Evolutionary conservation across 2,329 filamentous ascomycete genomes (phyloP), one percentile per base, ranked within the genome.

Genomic region (Aspergillus sergii): DNA sequence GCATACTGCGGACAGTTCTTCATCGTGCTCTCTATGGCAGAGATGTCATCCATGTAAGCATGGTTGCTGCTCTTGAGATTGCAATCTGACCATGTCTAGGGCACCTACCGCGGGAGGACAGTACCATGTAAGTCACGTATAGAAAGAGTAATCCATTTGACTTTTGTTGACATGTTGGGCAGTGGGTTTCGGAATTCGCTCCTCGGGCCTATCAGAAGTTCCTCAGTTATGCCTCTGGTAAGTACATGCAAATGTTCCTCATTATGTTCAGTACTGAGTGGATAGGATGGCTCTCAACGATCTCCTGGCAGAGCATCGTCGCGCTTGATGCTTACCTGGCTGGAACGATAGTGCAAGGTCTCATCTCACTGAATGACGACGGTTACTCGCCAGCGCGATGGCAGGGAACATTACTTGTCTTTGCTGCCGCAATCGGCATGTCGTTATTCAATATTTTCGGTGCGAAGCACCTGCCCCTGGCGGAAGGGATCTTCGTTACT

Each of bases 11-110:
- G 57, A 12, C 41, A 48, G 28, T 19, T 32, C 8, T 58, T 58
- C 43, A 58, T 58, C 2, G 41, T 58, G 12, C 23, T 58, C 16
- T 58, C 57, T 6, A 32, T 58, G 16, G 57, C 57, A 5, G 57
- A 58, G 28, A 58, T 58, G 57, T 41, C 57, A 4, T 58, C 57
- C n/a, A 58, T 58, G 57, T 58, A 46, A n/a, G 56, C 16, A 26
- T 48, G 4, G 45, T 4, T 32, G 6, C 41, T 10, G 4, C 14
- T 11, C 4, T 50, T 26, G 5, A 28, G 23, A 46, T 19, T 30
- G 6, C 3, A 8, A 11, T 50, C 46, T 50, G 16, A 58, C n/a
- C 36, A 5, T 23, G 41, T 39, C 41, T 19, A 58, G 57, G 57
- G 57, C 57, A 50, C 57, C 57, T 26, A 58, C 57, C 7, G 41